These are phyloP conservation scores for Acaromyces ingoldii DNA, from an alignment of 1,284 basidiomycete species.

Conservation along the genomic window DNA sequence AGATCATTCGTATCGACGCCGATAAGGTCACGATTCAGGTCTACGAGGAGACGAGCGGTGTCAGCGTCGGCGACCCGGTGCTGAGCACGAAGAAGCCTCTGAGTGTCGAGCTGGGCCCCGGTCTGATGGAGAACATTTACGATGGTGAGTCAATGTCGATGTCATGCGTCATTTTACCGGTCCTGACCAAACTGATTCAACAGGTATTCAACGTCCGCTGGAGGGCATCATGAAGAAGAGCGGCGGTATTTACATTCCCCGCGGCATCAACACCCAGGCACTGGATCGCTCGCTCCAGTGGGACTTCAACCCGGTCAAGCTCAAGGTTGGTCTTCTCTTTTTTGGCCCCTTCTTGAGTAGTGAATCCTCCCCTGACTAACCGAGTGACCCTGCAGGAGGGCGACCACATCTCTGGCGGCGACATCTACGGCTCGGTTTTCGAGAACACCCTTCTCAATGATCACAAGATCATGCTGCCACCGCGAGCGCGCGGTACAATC, in stretches of 20 bases:
- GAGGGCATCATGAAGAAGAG: constrained; percentile 93
- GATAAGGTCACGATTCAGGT: constrained; percentile 85
- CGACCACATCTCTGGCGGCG: constrained; percentile 93
- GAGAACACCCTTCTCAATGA: constrained; percentile 95
- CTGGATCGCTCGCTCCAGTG: constrained; percentile 82
- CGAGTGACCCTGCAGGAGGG: constrained; percentile 58
- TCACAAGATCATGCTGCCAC: constrained; percentile 95
- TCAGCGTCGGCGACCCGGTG: constrained; percentile 96
- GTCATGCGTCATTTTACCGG: neutral
- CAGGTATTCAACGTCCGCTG: constrained; percentile 50
- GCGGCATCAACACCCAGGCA: constrained; percentile 92
- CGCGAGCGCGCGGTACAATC: constrained; percentile 89
- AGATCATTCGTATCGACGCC: constrained; percentile 49
- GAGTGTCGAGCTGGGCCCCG: constrained; percentile 93
- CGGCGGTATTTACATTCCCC: constrained; percentile 91
- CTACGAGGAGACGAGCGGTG: constrained; percentile 73
- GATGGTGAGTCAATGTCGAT: constrained; percentile 54
- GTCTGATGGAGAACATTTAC: constrained; percentile 96
- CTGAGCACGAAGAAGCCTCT: constrained; percentile 94
- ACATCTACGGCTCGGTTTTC: constrained; percentile 90
- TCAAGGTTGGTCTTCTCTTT: no score
- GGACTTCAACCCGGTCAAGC: constrained; percentile 87
- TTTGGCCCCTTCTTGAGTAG: no score
- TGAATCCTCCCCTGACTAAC: no score
- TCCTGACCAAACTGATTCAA: neutral